phyloP scores from a whole-genome alignment of 495 filamentous ascomycete genomes.

The Clohesyomyces aquaticus region DNA sequence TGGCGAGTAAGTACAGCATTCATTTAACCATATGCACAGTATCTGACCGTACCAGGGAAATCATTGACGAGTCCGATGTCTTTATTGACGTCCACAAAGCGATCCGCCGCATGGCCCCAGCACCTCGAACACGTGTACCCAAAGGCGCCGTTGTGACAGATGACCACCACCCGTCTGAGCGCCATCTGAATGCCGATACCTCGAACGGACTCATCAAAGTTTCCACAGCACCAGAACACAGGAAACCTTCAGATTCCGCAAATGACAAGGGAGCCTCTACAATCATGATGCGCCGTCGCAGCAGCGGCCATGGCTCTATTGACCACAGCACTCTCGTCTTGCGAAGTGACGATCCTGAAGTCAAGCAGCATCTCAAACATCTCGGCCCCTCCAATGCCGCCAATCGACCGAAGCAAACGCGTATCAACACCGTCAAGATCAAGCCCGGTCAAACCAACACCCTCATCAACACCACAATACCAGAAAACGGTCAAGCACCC shows the following conservation, averaged over 20 bases:
- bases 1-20: slow-evolving; percentile 72
- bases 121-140: slow-evolving; percentile 63
- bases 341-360: slow-evolving; percentile 58
- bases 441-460: slow-evolving; percentile 60
- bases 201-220: slow-evolving; percentile 5
- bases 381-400: slow-evolving; percentile 92
- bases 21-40: not conserved
- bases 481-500: slow-evolving; percentile 16
- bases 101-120: slow-evolving; percentile 76
- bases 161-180: slow-evolving; percentile 14
- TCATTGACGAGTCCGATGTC: slow-evolving; percentile 88
- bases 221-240: not conserved
- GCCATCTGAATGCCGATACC: slow-evolving; percentile 1
- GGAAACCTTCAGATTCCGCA: slow-evolving; percentile 26
- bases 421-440: slow-evolving; percentile 89
- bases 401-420: slow-evolving; percentile 76
- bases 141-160: slow-evolving; percentile 58
- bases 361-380: slow-evolving; percentile 82
- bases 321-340: slow-evolving; percentile 28
- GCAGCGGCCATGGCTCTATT: slow-evolving; percentile 39
- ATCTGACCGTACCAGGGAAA: slow-evolving; percentile 47
- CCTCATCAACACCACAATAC: slow-evolving; percentile 30
- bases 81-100: slow-evolving; percentile 97
- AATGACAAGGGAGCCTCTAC: slow-evolving; percentile 47
- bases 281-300: slow-evolving; percentile 54